Conservation (phyloP, 345 rosid genomes). For the Salix viminalis region DNA sequence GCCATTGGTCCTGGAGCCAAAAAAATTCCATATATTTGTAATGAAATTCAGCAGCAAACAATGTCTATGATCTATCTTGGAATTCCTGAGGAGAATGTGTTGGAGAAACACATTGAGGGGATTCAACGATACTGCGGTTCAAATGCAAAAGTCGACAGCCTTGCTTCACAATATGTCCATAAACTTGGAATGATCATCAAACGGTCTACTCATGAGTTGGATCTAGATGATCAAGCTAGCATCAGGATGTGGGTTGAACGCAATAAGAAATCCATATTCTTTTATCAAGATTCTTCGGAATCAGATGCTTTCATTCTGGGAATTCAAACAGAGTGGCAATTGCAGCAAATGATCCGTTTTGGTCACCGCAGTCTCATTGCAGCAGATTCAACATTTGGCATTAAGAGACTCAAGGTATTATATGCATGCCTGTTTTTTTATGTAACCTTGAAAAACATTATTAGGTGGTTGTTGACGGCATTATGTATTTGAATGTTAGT, state of each 20-base stretch:
- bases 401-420: constrained; percentile 81
- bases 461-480: constrained; percentile 4
- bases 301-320: constrained; percentile 74
- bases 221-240: constrained; percentile 89
- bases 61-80: constrained; percentile 97
- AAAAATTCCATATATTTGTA: constrained; percentile 77
- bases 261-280: constrained; percentile 80
- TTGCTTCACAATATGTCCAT: constrained; percentile 87
- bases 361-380: constrained; percentile 82
- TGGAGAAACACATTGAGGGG: constrained; percentile 94
- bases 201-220: constrained; percentile 84
- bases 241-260: constrained; percentile 81
- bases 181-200: constrained; percentile 88
- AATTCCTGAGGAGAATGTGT: constrained; percentile 84
- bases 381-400: constrained; percentile 83
- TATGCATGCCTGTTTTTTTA: background rate
- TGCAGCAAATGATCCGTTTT: constrained; percentile 84
- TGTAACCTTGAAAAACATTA: background rate
- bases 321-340: constrained; percentile 92
- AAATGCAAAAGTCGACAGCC: constrained; percentile 55
- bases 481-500: constrained; percentile 44
- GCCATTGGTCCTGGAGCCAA: constrained; percentile 96
- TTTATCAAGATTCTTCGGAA: constrained; percentile 78
- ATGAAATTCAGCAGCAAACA: constrained; percentile 79
- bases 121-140: constrained; percentile 82